phyloP scores from a whole-genome alignment of 495 filamentous ascomycete genomes.

The Xylaria telfairii region DNA sequence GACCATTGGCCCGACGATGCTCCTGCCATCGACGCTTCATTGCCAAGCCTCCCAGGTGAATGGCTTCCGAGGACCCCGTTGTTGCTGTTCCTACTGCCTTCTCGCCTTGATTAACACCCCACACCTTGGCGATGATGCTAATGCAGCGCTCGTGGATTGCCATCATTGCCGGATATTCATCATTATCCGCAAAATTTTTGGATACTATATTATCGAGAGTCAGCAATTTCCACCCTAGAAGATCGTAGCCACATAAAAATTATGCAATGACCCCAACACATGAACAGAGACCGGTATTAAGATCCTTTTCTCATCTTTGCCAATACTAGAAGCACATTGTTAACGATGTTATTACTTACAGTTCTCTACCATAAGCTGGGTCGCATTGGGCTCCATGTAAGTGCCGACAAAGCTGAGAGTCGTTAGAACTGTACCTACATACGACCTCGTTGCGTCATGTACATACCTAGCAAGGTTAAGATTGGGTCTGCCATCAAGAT shows the following conservation, averaged over 20 bases:
- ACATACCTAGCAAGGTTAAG: slow-evolving; percentile 67
- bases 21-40: slow-evolving; percentile 85
- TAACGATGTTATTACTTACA: slow-evolving; percentile 22
- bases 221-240: background rate
- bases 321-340: background rate
- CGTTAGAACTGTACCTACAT: background rate
- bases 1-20: slow-evolving; percentile 62
- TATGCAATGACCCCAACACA: background rate
- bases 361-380: slow-evolving; percentile 71
- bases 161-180: slow-evolving; percentile 80
- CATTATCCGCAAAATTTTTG: slow-evolving; percentile 74
- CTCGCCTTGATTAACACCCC: slow-evolving; percentile 69
- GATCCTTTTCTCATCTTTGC: background rate
- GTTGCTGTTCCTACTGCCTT: slow-evolving; percentile 75
- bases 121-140: slow-evolving; percentile 72
- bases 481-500: slow-evolving; percentile 75
- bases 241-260: background rate
- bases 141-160: slow-evolving; percentile 74
- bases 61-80: slow-evolving; percentile 75
- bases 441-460: background rate
- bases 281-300: background rate
- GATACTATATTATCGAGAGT: slow-evolving; percentile 38
- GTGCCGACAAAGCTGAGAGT: slow-evolving; percentile 68
- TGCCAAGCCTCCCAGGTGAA: slow-evolving; percentile 75
- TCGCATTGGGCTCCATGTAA: slow-evolving; percentile 72